These are phyloP conservation scores for Abelmoschus esculentus DNA, from an alignment of 345 rosid genomes.

Conservation along the genomic window DNA sequence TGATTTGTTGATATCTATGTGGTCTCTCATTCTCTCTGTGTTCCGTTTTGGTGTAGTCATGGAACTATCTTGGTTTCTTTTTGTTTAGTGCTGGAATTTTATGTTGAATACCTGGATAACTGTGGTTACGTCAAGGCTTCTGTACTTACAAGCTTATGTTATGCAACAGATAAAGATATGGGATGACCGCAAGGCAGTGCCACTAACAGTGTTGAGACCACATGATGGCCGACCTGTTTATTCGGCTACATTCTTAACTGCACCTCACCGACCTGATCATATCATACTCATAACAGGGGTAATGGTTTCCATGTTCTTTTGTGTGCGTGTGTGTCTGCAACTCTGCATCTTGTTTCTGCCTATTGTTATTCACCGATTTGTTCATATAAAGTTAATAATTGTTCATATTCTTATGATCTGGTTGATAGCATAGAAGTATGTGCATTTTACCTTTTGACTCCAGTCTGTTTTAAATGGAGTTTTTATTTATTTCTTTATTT, in stretches of 20 bases:
- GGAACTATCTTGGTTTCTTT: neutral
- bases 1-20: neutral
- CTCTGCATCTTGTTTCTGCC: neutral
- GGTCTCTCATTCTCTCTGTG: neutral
- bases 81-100: neutral
- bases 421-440: neutral
- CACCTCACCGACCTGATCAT: slow-evolving; percentile 23
- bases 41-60: neutral
- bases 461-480: neutral
- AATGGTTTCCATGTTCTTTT: slow-evolving; percentile 5
- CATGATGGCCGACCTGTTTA: too few species aligned
- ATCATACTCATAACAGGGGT: slow-evolving; percentile 75
- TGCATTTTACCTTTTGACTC: neutral
- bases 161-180: slow-evolving; percentile 58
- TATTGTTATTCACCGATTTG: neutral
- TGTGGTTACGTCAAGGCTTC: neutral
- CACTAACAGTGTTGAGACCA: too few species aligned
- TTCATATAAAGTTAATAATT: slow-evolving; percentile 9
- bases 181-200: too few species aligned
- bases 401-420: neutral
- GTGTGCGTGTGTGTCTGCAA: neutral
- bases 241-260: too few species aligned
- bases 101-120: neutral
- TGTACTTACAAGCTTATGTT: slow-evolving; percentile 6
- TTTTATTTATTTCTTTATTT: neutral